A percentile compares a stretch with the other conserved stretches of the same genome.
Conservation (phyloP, 345 rosid species). For the Murraya paniculata region DNA sequence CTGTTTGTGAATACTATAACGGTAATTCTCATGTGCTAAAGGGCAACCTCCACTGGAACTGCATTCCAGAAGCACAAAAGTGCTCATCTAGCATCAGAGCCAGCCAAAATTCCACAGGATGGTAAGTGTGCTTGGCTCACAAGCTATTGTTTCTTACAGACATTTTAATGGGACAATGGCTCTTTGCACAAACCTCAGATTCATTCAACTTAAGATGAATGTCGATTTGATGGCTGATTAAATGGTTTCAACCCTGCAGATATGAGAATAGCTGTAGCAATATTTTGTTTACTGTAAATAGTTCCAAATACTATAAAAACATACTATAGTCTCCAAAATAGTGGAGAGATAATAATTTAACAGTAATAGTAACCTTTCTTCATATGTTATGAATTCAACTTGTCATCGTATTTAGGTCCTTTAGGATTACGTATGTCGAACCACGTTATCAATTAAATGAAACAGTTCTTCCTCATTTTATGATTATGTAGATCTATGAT, state of each 20-base stretch:
- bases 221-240: slow-evolving; percentile 20
- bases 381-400: neutral
- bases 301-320: neutral
- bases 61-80: slow-evolving; percentile 14
- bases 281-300: neutral
- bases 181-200: slow-evolving; percentile 27
- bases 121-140: slow-evolving; percentile 51
- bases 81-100: slow-evolving; percentile 41
- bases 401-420: neutral
- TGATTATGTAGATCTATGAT: too few relatives aligned
- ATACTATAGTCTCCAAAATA: too few relatives aligned
- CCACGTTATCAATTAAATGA: slow-evolving; percentile 32
- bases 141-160: slow-evolving; percentile 44
- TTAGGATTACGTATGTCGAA: slow-evolving; percentile 23
- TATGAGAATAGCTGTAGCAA: neutral
- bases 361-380: neutral
- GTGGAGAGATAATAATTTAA: neutral
- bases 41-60: slow-evolving; percentile 41
- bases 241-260: neutral
- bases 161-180: slow-evolving; percentile 28
- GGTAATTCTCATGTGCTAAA: slow-evolving; percentile 13
- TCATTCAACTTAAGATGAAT: slow-evolving; percentile 31
- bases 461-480: slow-evolving; percentile 37
- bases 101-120: slow-evolving; percentile 18
- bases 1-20: neutral